Percentiles rank a stretch among this genome's conserved stretches.
Evolutionary conservation across 2,329 filamentous ascomycete genomes (phyloP).

Genomic region (Grosmannia clavigera): DNA sequence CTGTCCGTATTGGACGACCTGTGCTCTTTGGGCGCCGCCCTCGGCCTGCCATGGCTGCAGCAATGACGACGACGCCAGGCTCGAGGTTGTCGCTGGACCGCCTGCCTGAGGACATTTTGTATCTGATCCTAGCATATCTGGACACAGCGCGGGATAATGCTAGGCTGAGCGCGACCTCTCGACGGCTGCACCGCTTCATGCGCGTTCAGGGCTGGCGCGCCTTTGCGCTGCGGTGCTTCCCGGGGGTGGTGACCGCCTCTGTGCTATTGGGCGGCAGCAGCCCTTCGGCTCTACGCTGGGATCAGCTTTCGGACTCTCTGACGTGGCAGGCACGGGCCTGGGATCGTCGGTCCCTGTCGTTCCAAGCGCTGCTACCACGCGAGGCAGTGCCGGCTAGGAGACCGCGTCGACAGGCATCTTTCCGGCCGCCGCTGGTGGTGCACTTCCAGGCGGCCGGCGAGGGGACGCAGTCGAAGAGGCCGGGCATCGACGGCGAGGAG

Average conservation of each 20-base stretch:
- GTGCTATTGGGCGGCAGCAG: neutral
- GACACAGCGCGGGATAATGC: constrained; percentile 36
- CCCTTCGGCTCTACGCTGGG: constrained; percentile 17
- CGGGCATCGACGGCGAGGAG: constrained; percentile 23
- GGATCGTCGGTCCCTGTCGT: constrained; percentile 33
- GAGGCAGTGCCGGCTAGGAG: constrained; percentile 13
- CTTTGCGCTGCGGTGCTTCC: constrained; percentile 34
- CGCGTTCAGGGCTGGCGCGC: constrained; percentile 32
- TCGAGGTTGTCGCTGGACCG: constrained; percentile 19
- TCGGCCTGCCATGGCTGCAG: neutral
- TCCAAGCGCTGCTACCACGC: constrained; percentile 21
- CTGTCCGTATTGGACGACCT: neutral
- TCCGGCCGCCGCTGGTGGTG: constrained; percentile 34
- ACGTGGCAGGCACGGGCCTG: constrained; percentile 41
- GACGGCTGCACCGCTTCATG: constrained; percentile 25
- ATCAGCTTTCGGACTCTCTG: constrained; percentile 28
- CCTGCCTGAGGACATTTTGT: constrained; percentile 38
- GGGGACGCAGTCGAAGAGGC: neutral
- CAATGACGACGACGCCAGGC: neutral
- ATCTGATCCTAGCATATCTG: constrained; percentile 33
- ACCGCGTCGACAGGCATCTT: constrained; percentile 19
- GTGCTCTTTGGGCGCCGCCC: neutral
- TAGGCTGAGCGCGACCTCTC: constrained; percentile 26
- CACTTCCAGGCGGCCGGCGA: constrained; percentile 18
- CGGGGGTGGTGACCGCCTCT: constrained; percentile 3